Base-by-base conservation (phyloP, 1,139 yeast species). In the Protomyces inundatus region DNA sequence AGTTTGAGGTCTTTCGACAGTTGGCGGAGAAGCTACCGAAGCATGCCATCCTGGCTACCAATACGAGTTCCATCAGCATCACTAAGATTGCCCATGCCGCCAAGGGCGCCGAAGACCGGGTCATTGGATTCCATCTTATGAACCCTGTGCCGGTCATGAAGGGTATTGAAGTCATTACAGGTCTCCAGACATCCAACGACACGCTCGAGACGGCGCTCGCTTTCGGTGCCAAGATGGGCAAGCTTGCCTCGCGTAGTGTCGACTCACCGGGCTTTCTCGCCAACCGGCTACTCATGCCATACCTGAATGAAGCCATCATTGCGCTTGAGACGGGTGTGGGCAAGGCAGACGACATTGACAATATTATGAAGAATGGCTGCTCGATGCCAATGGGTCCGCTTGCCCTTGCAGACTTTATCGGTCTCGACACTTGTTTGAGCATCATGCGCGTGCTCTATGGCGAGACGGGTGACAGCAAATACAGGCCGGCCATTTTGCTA, bases 381-480 rank as follows among this genome's bases (percentile, higher is more conserved):
- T 80, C 80, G 35, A 76, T 78, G 80, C 81, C 81, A 39, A 77
- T 78, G 80, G 81, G 81, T 9, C 81, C 81, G 4, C 70, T 78
- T 39, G 76, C 75, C 23, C 72, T 78, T 32, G 80, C 81, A 37
- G 81, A 78, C 66, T 77, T 78, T 66, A 77, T 78, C 64, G 81
- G 81, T 34, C 73, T 78, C 36, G 81, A 78, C 65, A 78, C 81
- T 9, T 77, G 80, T 64, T 71, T 77, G 54, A 75, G 79, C 42
- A 77, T 78, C 68, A 76, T 77, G 78, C 75, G 77, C 65, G 80
- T 78, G 6, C 71, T 78, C 56, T 72, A 76, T 68, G 68, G 70
- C 33, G 79, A 77, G 65, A 77, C 79, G 6, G 77, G 74, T 30
- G 81, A 78, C 70, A 73, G 79, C 61, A 78, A 78, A 69, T 77